Conservation (phyloP, 2,329 filamentous ascomycete species). For the Arthroderma sp. region DNA sequence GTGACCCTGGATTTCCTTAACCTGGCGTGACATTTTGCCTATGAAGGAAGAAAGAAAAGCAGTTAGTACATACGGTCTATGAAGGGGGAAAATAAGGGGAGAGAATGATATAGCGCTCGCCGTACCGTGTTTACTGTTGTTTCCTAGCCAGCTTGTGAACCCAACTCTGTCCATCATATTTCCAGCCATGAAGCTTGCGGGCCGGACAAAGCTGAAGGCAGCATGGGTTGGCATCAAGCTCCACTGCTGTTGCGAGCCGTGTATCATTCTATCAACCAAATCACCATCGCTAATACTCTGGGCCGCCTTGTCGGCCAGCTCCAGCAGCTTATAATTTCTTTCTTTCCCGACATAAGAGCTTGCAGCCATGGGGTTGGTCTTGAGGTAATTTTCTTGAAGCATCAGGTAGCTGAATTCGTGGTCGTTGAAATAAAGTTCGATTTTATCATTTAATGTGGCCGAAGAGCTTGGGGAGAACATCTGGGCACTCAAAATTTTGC, state of each 20-base stretch:
- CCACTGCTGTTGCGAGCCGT: slow-evolving; percentile 96
- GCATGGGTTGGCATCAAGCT: slow-evolving; percentile 94
- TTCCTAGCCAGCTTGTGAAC: slow-evolving; percentile 89
- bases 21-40: slow-evolving; percentile 57
- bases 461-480: slow-evolving; percentile 77
- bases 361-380: slow-evolving; percentile 58
- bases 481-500: slow-evolving; percentile 78
- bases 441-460: slow-evolving; percentile 87
- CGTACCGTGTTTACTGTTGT: slow-evolving; percentile 76
- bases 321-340: slow-evolving; percentile 65
- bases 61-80: slow-evolving; percentile 10
- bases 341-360: slow-evolving; percentile 52
- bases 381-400: slow-evolving; percentile 96
- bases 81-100: not conserved
- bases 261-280: slow-evolving; percentile 93
- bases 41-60: not conserved
- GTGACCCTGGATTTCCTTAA: slow-evolving; percentile 92
- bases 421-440: slow-evolving; percentile 97
- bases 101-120: not conserved
- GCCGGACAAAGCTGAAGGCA: slow-evolving; percentile 85
- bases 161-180: slow-evolving; percentile 55
- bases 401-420: slow-evolving; percentile 96
- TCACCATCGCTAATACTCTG: slow-evolving; percentile 97
- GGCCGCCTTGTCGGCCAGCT: slow-evolving; percentile 74
- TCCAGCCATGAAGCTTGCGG: slow-evolving; percentile 75